phyloP scores from a whole-genome alignment of 441 rosid genomes.

The Raphanus hybrid region DNA sequence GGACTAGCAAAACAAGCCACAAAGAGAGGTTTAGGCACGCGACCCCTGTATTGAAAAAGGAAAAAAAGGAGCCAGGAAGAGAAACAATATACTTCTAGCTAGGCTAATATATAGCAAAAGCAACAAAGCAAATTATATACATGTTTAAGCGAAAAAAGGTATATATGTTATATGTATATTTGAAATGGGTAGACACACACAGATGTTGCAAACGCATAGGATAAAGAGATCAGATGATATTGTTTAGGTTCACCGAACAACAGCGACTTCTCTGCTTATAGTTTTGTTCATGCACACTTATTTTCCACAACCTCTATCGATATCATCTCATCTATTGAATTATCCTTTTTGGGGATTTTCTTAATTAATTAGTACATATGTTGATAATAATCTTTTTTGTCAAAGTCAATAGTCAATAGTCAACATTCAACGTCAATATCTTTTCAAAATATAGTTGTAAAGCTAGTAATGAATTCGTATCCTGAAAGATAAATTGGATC shows the following conservation, averaged over 20 bases:
- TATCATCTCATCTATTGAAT: too few species aligned
- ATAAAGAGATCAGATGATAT: background rate
- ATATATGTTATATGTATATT: too few species aligned
- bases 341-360: background rate
- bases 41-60: background rate
- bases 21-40: background rate
- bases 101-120: background rate
- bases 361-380: background rate
- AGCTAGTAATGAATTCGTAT: background rate
- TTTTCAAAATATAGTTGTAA: slow-evolving; percentile 5
- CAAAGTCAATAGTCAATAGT: slow-evolving; percentile 18
- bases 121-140: background rate
- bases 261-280: background rate
- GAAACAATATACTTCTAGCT: background rate
- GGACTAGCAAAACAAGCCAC: background rate
- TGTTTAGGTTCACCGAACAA: background rate
- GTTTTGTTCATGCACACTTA: slow-evolving; percentile 4
- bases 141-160: too few species aligned
- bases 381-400: background rate
- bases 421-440: slow-evolving; percentile 23
- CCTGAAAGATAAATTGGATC: background rate
- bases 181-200: background rate
- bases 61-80: background rate
- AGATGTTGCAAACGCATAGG: background rate
- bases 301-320: background rate